Conservation (phyloP, 202 grass and related monocot species). For the Sporobolus alterniflorus region DNA sequence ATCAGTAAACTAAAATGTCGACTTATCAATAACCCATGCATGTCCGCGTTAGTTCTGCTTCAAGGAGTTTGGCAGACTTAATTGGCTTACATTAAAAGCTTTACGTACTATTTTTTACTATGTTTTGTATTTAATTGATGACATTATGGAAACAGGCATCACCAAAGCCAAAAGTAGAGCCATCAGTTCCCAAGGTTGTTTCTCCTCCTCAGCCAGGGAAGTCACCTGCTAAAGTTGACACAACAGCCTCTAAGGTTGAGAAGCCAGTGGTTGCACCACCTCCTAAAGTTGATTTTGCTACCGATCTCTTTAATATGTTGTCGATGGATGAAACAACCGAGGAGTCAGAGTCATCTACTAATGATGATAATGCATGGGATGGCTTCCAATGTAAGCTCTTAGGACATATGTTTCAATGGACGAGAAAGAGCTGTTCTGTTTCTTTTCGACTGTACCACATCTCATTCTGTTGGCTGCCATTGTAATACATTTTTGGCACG, state of each 20-base stretch:
- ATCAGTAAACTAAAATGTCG: neutral
- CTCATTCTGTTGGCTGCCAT: neutral
- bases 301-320: constrained; percentile 93
- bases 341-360: constrained; percentile 62
- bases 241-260: constrained; percentile 52
- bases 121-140: constrained; percentile 12
- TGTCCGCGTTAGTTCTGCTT: constrained; percentile 14
- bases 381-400: constrained; percentile 86
- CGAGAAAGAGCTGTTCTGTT: constrained; percentile 7
- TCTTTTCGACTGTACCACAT: neutral
- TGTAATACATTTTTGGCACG: neutral
- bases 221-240: constrained; percentile 52
- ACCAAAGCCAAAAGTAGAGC: constrained; percentile 62
- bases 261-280: constrained; percentile 50
- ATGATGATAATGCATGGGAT: constrained; percentile 84
- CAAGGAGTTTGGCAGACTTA: neutral
- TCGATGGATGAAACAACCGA: constrained; percentile 71
- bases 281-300: constrained; percentile 94
- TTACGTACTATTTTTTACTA: neutral
- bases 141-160: constrained; percentile 54
- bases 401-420: constrained; percentile 3
- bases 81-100: neutral
- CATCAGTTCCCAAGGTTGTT: constrained; percentile 57
- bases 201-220: constrained; percentile 54
- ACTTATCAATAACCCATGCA: neutral